These are phyloP conservation scores for Eremothecium sinecaudum DNA, from an alignment of 1,139 yeast genomes.

Conservation along the genomic window DNA sequence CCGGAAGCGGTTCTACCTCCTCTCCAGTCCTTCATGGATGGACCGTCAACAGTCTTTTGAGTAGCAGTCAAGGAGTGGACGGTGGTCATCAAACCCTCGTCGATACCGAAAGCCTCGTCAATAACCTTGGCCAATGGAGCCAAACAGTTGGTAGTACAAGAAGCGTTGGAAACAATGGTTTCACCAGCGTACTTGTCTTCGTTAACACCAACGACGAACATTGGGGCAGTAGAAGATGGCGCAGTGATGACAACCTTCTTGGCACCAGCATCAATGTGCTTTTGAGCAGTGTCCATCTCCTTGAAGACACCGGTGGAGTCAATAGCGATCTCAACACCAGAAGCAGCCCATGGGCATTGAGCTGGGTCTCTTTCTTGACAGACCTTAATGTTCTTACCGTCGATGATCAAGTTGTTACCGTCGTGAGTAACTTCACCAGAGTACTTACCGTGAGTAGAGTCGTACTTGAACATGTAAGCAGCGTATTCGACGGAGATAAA, in stretches of 20 bases:
- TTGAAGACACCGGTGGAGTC: constrained; percentile 89
- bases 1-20: constrained; percentile 92
- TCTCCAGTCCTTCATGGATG: constrained; percentile 93
- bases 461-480: constrained; percentile 83
- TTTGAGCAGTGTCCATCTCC: constrained; percentile 65
- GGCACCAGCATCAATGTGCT: constrained; percentile 83
- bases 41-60: constrained; percentile 87
- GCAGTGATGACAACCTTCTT: constrained; percentile 82
- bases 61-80: constrained; percentile 86
- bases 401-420: constrained; percentile 53
- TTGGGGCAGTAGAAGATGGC: constrained; percentile 80
- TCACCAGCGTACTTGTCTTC: constrained; percentile 63
- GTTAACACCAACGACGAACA: constrained; percentile 85
- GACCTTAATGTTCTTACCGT: constrained; percentile 58
- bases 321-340: constrained; percentile 67
- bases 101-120: constrained; percentile 70
- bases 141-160: constrained; percentile 85
- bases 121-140: constrained; percentile 83
- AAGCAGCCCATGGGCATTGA: constrained; percentile 72
- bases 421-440: constrained; percentile 58
- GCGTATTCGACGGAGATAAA: constrained; percentile 78
- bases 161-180: constrained; percentile 73
- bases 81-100: constrained; percentile 84
- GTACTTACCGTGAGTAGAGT: constrained; percentile 76
- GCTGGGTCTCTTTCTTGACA: constrained; percentile 79